A percentile compares a stretch with the other conserved stretches of the same genome.
phyloP scores from a whole-genome alignment of 345 rosid genomes.

The Eucalyptus pauciflora region DNA sequence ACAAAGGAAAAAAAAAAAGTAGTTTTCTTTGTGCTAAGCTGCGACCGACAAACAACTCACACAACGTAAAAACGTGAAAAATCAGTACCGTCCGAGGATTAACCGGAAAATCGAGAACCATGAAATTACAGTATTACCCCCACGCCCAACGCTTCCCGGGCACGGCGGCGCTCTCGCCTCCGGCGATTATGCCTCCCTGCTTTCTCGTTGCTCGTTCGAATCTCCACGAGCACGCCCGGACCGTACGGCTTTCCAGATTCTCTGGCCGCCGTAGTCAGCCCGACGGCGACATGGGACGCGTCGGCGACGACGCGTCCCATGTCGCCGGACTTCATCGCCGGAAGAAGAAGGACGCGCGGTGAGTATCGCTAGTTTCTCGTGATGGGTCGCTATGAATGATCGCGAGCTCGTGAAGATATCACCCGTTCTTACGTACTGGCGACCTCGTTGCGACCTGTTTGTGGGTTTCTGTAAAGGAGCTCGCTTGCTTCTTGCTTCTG shows the following conservation, averaged over 20 bases:
- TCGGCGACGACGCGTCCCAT: neutral
- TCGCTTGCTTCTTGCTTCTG: neutral
- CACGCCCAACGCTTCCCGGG: neutral
- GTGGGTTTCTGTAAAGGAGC: neutral
- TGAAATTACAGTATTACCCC: neutral
- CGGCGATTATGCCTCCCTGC: neutral
- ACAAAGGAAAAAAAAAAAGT: neutral
- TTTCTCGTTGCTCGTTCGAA: neutral
- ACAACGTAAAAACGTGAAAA: neutral
- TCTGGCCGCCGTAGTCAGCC: neutral
- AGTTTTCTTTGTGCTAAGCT: neutral
- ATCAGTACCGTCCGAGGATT: neutral
- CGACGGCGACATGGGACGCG: neutral
- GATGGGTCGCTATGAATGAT: neutral
- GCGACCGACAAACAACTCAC: neutral
- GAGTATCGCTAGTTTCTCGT: neutral
- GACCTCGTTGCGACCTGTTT: neutral
- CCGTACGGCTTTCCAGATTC: neutral
- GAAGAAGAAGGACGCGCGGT: neutral
- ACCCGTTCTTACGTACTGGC: neutral
- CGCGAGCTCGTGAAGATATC: neutral
- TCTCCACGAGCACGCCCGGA: neutral
- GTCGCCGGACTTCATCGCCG: neutral
- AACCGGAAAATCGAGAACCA: neutral
- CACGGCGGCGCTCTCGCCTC: neutral